These are phyloP conservation scores for Hebeloma cylindrosporum DNA, from an alignment of 768 basidiomycete species.

Conservation along the genomic window DNA sequence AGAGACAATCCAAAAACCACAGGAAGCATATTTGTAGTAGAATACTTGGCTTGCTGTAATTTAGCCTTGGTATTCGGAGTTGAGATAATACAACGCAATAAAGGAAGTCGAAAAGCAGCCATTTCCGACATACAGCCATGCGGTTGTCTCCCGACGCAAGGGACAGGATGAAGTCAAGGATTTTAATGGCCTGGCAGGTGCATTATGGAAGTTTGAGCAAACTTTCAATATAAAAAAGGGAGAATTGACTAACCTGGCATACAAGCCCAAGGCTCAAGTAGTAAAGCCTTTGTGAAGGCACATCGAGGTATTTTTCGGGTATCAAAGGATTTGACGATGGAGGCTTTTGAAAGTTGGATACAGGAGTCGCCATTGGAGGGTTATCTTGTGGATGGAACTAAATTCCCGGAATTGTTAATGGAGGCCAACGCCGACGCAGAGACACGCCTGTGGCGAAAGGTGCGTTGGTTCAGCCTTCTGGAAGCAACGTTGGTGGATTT, in stretches of 20 bases:
- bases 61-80: constrained; percentile 73
- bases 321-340: constrained; percentile 49
- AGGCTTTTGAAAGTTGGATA: constrained; percentile 7
- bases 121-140: constrained; percentile 56
- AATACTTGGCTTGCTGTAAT: constrained; percentile 63
- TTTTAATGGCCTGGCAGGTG: constrained; percentile 64
- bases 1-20: constrained; percentile 63
- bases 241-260: constrained; percentile 57
- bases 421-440: too few relatives aligned
- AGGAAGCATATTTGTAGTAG: constrained; percentile 59
- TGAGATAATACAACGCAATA: constrained; percentile 57
- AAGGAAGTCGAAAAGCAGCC: constrained; percentile 68
- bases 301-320: constrained; percentile 70
- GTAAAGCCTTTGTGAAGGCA: constrained; percentile 80
- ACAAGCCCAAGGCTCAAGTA: constrained; percentile 72
- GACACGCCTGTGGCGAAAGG: too few relatives aligned
- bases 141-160: constrained; percentile 46
- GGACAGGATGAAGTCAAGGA: constrained; percentile 65
- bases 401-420: too few relatives aligned
- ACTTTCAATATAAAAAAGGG: not conserved
- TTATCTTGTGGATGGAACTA: too few relatives aligned
- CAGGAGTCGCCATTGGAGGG: constrained; percentile 17
- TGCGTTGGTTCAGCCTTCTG: too few relatives aligned
- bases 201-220: not conserved
- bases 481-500: too few relatives aligned